Percentiles rank a stretch among this genome's conserved stretches.
Evolutionary conservation across 108 stramenopile genomes (phyloP).

Genomic region (Nitzschia sp.): DNA sequence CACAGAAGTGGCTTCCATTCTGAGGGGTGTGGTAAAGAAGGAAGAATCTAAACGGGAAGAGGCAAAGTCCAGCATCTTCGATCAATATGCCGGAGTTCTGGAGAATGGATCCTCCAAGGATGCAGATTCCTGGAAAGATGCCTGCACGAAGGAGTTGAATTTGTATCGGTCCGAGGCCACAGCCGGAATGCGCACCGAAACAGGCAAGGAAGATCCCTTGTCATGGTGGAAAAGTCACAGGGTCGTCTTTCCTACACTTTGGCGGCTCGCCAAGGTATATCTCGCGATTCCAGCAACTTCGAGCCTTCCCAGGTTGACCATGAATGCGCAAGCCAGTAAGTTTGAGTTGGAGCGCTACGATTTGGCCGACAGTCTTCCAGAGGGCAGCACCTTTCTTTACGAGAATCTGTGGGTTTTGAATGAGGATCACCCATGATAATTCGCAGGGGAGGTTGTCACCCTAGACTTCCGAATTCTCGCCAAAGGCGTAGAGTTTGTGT

Average conservation of each 20-base stretch:
- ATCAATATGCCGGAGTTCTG: constrained; percentile 9
- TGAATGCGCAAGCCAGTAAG: not conserved
- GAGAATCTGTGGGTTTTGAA: not conserved
- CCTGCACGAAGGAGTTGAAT: constrained; percentile 1
- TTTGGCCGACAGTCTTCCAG: not conserved
- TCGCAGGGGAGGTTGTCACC: no score
- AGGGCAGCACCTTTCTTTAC: not conserved
- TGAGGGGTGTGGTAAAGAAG: constrained; percentile 1
- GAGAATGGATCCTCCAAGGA: not conserved
- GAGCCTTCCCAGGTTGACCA: not conserved
- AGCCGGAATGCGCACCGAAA: constrained; percentile 3
- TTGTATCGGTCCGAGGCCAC: constrained; percentile 1
- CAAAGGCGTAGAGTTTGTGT: constrained; percentile 67
- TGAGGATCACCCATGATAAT: not conserved
- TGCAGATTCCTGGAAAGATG: not conserved
- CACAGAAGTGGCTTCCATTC: not conserved
- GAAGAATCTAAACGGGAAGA: constrained; percentile 6
- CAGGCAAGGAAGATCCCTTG: constrained; percentile 9
- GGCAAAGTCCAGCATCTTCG: not conserved
- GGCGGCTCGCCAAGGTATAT: not conserved
- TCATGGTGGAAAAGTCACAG: constrained; percentile 7
- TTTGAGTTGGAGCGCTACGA: not conserved
- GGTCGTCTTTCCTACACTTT: constrained; percentile 3
- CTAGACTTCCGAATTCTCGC: no score
- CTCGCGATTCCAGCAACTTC: constrained; percentile 14